Conservation (phyloP, 352 stramenopile species). For the Elongisporangium undulatum region DNA sequence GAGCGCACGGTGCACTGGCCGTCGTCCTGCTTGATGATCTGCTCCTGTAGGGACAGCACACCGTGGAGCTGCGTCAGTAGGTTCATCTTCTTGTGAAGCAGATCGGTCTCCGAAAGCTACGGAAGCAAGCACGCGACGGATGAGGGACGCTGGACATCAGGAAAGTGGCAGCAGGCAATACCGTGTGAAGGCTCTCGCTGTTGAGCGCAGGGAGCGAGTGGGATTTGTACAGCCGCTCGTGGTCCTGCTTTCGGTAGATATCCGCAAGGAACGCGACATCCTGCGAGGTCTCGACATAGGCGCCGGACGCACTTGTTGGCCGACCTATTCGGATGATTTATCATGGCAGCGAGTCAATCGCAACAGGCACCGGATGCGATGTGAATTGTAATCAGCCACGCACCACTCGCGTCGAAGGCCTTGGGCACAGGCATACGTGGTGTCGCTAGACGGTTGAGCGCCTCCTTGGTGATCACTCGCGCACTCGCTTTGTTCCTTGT, state of each 20-base stretch:
- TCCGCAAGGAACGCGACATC: conserved; percentile 47
- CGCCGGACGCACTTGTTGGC: conserved; percentile 2
- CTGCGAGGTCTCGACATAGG: conserved; percentile 30
- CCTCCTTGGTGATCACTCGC: conserved; percentile 29
- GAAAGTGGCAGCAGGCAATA: no score
- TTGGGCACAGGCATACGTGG: conserved; percentile 17
- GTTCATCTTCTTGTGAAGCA: conserved; percentile 46
- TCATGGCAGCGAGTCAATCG: background rate
- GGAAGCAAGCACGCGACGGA: background rate
- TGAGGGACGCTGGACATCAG: no score
- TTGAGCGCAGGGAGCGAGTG: conserved; percentile 12
- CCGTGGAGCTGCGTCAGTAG: conserved; percentile 52
- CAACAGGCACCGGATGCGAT: no score
- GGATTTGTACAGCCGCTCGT: conserved; percentile 19
- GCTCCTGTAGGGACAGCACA: conserved; percentile 46
- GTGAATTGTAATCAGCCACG: background rate
- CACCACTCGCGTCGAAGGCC: conserved; percentile 2
- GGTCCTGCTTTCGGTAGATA: conserved; percentile 41
- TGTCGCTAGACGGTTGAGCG: conserved; percentile 37
- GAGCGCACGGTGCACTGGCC: conserved; percentile 67
- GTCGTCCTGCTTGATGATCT: conserved; percentile 33
- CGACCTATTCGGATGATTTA: background rate
- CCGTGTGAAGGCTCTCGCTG: conserved; percentile 22
- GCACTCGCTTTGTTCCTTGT: conserved; percentile 17
- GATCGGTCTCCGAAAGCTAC: conserved; percentile 46